phyloP scores from a whole-genome alignment of 495 filamentous ascomycete species.

The Tuber melanosporum region DNA sequence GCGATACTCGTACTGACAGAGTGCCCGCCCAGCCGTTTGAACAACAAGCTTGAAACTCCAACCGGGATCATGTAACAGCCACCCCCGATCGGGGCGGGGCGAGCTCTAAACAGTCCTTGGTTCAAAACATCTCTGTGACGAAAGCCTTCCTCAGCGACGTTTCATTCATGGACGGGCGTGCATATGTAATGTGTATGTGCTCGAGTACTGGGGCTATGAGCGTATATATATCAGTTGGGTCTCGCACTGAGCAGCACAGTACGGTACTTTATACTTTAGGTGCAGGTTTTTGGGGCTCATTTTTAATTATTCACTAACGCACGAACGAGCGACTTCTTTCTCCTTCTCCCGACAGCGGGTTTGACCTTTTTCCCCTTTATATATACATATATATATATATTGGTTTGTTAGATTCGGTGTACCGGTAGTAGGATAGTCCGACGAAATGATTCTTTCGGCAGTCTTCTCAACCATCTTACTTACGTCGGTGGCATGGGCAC shows the following conservation, averaged over 20 bases:
- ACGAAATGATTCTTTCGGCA: background rate
- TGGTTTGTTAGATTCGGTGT: background rate
- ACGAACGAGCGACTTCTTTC: background rate
- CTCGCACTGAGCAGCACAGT: background rate
- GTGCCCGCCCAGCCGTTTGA: background rate
- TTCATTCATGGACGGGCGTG: background rate
- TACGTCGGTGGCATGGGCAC: background rate
- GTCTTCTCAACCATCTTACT: background rate
- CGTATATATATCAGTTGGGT: background rate
- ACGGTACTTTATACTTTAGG: background rate
- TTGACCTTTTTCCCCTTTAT: background rate
- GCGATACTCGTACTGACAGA: background rate
- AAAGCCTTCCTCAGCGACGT: background rate
- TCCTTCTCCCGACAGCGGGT: background rate
- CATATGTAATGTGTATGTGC: background rate
- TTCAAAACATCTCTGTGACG: background rate
- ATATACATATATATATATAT: no score
- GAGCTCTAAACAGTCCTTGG: background rate
- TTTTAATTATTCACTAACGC: background rate
- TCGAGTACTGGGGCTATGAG: background rate
- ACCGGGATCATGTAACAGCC: background rate
- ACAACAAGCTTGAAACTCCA: background rate
- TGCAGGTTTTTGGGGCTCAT: background rate
- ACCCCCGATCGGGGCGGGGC: background rate
- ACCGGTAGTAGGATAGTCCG: background rate